These are phyloP conservation scores for Naganishia friedmannii DNA, from an alignment of 768 basidiomycete species.

Conservation along the genomic window DNA sequence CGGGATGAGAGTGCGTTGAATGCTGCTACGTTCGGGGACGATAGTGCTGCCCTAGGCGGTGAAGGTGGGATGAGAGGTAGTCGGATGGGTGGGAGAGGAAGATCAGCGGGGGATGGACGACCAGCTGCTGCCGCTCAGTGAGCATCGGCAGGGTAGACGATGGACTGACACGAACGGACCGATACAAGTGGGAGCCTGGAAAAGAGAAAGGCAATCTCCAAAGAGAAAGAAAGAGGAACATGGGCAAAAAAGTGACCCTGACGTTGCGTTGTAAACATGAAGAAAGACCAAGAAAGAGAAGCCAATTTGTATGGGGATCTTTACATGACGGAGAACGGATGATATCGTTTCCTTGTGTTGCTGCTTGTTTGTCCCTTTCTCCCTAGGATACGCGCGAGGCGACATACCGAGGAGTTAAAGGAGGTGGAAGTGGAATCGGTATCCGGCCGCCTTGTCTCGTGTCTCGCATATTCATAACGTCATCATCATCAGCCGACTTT, in stretches of 20 bases:
- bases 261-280: background rate
- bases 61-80: background rate
- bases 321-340: too few relatives aligned
- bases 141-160: background rate
- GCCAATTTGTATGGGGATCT: background rate
- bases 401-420: too few relatives aligned
- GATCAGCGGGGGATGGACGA: background rate
- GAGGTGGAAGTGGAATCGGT: too few relatives aligned
- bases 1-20: constrained; percentile 16
- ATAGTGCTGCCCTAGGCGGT: background rate
- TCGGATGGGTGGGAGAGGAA: background rate
- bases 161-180: too few relatives aligned
- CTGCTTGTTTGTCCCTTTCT: too few relatives aligned
- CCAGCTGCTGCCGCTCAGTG: background rate
- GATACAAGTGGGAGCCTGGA: background rate
- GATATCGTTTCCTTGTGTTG: too few relatives aligned
- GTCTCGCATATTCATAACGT: background rate
- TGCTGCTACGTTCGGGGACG: constrained; percentile 4
- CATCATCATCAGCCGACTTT: background rate
- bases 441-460: too few relatives aligned
- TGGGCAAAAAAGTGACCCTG: too few relatives aligned
- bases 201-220: background rate
- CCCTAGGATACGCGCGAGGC: too few relatives aligned
- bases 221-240: background rate
- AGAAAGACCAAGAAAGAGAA: background rate